Conservation (phyloP, 768 basidiomycete species). For the Naganishia randhawae region DNA sequence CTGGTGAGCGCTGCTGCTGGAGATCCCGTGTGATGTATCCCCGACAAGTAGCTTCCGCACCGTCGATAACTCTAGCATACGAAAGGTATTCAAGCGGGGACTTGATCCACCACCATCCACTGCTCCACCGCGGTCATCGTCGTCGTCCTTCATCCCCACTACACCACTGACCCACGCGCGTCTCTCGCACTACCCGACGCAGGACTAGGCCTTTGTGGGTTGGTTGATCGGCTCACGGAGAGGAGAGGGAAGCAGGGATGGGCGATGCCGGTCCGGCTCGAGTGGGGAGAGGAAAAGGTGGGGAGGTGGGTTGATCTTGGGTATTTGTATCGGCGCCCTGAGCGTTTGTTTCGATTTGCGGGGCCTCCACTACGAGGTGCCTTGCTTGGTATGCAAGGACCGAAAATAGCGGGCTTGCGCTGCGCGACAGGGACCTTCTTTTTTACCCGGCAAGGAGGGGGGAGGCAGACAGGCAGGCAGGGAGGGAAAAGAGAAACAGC, state of each 20-base stretch:
- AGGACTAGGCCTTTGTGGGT: neutral
- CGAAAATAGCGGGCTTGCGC: too few species aligned
- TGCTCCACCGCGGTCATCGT: too few species aligned
- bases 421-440: conserved; percentile 25
- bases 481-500: neutral
- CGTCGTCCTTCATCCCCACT: too few species aligned
- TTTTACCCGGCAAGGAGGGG: too few species aligned
- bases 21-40: conserved; percentile 4
- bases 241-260: too few species aligned
- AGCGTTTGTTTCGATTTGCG: neutral
- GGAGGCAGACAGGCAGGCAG: neutral
- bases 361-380: neutral
- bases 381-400: conserved; percentile 8
- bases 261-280: too few species aligned
- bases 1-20: neutral
- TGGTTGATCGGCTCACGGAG: neutral
- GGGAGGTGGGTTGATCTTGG: neutral
- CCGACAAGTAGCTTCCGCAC: conserved; percentile 13
- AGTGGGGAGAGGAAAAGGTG: neutral
- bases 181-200: neutral
- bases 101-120: neutral
- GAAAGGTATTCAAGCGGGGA: conserved; percentile 24
- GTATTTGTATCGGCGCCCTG: conserved; percentile 27
- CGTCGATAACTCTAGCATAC: neutral
- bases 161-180: too few species aligned